These are phyloP conservation scores for Fusarium clavum DNA, from an alignment of 2,329 filamentous ascomycete species.

Conservation along the genomic window DNA sequence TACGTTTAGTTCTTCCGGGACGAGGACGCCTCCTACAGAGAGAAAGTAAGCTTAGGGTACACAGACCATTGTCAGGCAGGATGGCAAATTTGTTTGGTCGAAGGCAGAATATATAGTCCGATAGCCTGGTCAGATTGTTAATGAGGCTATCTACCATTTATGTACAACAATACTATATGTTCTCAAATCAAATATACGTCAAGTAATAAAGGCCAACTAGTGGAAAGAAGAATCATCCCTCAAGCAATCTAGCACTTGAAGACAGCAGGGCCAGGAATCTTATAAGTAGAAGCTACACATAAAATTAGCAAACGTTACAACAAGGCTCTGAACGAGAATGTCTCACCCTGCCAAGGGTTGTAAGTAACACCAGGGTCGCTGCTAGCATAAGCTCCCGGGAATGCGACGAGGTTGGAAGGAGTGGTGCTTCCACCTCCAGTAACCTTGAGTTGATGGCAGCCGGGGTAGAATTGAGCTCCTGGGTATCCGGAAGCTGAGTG, in stretches of 20 bases:
- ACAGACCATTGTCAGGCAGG: neutral
- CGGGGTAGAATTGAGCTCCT: conserved; percentile 68
- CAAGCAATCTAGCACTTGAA: conserved; percentile 56
- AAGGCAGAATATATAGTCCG: neutral
- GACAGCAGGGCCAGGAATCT: conserved; percentile 60
- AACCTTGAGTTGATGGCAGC: conserved; percentile 68
- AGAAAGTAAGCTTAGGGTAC: neutral
- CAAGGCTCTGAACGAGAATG: neutral
- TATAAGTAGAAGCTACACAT: conserved; percentile 54
- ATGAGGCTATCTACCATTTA: conserved; percentile 16
- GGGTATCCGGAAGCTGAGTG: conserved; percentile 62
- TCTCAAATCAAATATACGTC: conserved; percentile 11
- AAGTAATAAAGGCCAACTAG: conserved; percentile 19
- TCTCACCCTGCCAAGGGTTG: conserved; percentile 61
- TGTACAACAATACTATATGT: conserved; percentile 4
- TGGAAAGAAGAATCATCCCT: conserved; percentile 5
- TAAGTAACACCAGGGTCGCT: conserved; percentile 64
- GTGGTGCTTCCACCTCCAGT: conserved; percentile 60
- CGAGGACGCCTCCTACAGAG: conserved; percentile 20
- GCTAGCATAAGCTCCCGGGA: conserved; percentile 65
- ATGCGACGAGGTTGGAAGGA: conserved; percentile 58
- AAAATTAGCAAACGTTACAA: neutral
- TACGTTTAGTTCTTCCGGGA: conserved; percentile 31
- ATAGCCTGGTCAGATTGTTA: conserved; percentile 7
- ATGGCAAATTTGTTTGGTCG: neutral